phyloP scores from a whole-genome alignment of 495 filamentous ascomycete species.

The Penicillium coprophilum region DNA sequence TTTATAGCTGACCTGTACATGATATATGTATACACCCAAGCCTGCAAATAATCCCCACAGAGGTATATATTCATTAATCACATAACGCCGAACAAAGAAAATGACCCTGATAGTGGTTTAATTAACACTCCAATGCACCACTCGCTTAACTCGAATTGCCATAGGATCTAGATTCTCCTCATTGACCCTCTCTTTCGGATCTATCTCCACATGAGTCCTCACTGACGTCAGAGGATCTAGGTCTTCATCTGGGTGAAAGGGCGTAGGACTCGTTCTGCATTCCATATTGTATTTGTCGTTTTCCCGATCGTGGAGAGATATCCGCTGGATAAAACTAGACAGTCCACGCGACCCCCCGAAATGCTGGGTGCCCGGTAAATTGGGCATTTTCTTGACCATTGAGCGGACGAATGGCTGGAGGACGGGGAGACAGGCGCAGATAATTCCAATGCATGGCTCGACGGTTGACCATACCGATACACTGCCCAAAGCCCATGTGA shows the following conservation, averaged over 20 bases:
- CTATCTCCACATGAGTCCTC: conserved; percentile 5
- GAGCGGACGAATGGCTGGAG: conserved; percentile 23
- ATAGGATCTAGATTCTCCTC: conserved; percentile 17
- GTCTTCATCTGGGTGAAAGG: not conserved
- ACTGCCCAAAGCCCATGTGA: conserved; percentile 37
- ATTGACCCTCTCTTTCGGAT: conserved; percentile 1
- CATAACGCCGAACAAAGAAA: too few species aligned
- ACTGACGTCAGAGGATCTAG: not conserved
- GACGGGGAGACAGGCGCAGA: conserved; percentile 38
- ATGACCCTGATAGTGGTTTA: not conserved
- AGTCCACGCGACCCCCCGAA: not conserved
- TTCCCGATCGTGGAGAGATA: not conserved
- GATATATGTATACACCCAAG: too few species aligned
- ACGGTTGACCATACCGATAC: conserved; percentile 50
- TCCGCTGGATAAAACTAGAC: not conserved
- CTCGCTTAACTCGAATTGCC: conserved; percentile 21
- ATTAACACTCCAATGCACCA: conserved; percentile 17
- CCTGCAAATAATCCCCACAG: too few species aligned
- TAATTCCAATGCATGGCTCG: conserved; percentile 43
- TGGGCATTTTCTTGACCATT: conserved; percentile 14
- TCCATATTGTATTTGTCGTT: not conserved
- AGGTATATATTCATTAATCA: too few species aligned
- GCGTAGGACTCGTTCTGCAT: not conserved
- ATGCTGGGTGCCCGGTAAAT: conserved; percentile 2
- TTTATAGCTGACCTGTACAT: too few species aligned